A percentile compares a stretch with the other conserved stretches of the same genome.
phyloP scores from a whole-genome alignment of 2,329 filamentous ascomycete genomes.

The Fusarium verrucosum region DNA sequence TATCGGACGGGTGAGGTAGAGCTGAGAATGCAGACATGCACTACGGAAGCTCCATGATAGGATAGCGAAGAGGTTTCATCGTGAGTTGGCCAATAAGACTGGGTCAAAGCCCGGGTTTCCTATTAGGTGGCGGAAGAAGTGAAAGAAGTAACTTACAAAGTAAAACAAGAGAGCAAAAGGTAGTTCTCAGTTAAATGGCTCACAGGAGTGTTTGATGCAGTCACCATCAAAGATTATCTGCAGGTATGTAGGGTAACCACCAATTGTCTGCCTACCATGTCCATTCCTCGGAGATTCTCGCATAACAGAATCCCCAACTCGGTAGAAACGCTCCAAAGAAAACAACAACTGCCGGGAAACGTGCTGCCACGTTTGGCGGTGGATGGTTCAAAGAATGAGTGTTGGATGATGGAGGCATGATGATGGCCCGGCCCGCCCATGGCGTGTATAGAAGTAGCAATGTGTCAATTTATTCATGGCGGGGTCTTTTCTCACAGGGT shows the following conservation, averaged over 20 bases:
- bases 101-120: neutral
- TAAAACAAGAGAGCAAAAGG: neutral
- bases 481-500: constrained; percentile 27
- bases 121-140: constrained; percentile 11
- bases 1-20: neutral
- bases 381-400: constrained; percentile 31
- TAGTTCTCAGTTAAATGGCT: constrained; percentile 34
- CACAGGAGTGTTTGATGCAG: constrained; percentile 34
- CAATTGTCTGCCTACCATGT: constrained; percentile 3
- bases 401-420: constrained; percentile 22
- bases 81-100: neutral
- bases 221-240: constrained; percentile 33
- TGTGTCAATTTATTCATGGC: constrained; percentile 8
- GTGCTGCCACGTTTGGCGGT: constrained; percentile 39
- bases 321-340: constrained; percentile 1
- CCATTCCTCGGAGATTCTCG: constrained; percentile 13
- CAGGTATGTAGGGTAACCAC: constrained; percentile 12
- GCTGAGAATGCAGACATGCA: neutral
- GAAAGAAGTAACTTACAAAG: constrained; percentile 2
- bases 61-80: constrained; percentile 22
- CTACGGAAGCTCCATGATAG: constrained; percentile 5
- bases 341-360: constrained; percentile 18
- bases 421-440: constrained; percentile 33
- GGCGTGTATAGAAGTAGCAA: neutral
- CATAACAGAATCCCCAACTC: neutral